phyloP scores from a whole-genome alignment of 164 flowering plant genomes.

The Stephania japonica region DNA sequence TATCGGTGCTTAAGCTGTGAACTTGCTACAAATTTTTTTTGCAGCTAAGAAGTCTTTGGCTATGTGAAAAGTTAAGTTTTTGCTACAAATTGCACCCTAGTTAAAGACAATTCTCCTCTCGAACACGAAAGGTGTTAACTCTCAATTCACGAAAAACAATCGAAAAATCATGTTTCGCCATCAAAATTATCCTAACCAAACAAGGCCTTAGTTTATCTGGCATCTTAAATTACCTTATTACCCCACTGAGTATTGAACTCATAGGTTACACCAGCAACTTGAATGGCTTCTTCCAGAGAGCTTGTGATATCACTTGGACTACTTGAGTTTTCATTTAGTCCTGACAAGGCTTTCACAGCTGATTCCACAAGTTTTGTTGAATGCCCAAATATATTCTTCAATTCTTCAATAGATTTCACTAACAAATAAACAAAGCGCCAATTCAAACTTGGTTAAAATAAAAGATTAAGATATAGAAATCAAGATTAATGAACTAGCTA shows the following conservation, averaged over 20 bases:
- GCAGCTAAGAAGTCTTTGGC: too few relatives aligned
- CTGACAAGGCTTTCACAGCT: slow-evolving; percentile 18
- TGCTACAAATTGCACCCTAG: too few relatives aligned
- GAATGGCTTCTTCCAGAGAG: slow-evolving; percentile 29
- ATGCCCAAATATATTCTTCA: slow-evolving; percentile 26
- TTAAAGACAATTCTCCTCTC: too few relatives aligned
- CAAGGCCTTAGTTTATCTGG: too few relatives aligned
- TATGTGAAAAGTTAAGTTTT: too few relatives aligned
- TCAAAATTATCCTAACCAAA: too few relatives aligned
- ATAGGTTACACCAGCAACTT: slow-evolving; percentile 37
- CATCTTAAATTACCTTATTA: slow-evolving; percentile 21
- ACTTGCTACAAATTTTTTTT: too few relatives aligned
- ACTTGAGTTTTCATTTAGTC: slow-evolving; percentile 4
- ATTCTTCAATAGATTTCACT: slow-evolving; percentile 18
- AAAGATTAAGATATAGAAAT: background rate
- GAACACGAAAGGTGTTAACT: too few relatives aligned
- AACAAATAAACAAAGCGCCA: background rate
- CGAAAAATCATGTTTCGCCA: too few relatives aligned
- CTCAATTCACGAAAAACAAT: too few relatives aligned
- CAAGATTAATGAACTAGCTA: background rate
- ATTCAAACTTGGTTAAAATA: background rate
- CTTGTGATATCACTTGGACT: slow-evolving; percentile 9
- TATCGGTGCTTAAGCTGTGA: too few relatives aligned
- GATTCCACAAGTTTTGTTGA: slow-evolving; percentile 27
- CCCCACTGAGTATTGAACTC: slow-evolving; percentile 55